A percentile compares a stretch with the other conserved stretches of the same genome.
These are phyloP conservation scores for Leptosphaerulina australis DNA, from an alignment of 2,329 filamentous ascomycete species.

Conservation along the genomic window DNA sequence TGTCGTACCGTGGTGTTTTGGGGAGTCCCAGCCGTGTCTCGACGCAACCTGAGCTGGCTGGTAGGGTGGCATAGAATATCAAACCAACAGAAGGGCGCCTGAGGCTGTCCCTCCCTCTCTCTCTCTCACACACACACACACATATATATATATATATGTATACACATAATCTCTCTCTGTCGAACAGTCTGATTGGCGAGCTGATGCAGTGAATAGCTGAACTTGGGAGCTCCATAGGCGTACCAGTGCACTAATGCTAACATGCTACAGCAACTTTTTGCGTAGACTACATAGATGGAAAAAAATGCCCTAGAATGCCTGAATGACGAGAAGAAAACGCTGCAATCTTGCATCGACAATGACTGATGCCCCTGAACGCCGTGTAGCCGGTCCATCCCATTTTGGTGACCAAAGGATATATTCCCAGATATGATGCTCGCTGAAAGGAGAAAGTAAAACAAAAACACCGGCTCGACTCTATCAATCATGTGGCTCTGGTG, in stretches of 20 bases:
- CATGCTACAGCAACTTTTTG: constrained; percentile 38
- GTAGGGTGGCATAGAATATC: neutral
- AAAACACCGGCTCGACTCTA: constrained; percentile 26
- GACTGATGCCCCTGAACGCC: constrained; percentile 37
- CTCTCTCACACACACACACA: too few relatives aligned
- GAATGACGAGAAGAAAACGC: constrained; percentile 30
- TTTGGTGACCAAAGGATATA: constrained; percentile 40
- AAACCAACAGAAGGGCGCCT: neutral
- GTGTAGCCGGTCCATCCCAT: constrained; percentile 40
- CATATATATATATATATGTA: too few relatives aligned
- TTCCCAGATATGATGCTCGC: constrained; percentile 33
- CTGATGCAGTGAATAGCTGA: neutral
- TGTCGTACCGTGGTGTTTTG: neutral
- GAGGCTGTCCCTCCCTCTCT: neutral
- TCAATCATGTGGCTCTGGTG: constrained; percentile 23
- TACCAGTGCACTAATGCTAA: constrained; percentile 15
- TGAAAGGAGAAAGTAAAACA: constrained; percentile 23
- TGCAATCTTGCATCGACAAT: constrained; percentile 37
- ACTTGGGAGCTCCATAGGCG: constrained; percentile 2
- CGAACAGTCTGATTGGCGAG: neutral
- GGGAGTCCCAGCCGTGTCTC: neutral
- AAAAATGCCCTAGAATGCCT: constrained; percentile 24
- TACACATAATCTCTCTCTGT: too few relatives aligned
- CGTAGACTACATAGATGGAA: constrained; percentile 45
- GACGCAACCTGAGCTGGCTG: neutral